phyloP scores from a whole-genome alignment of 176 grass and related monocot species.

The Chloris gayana region DNA sequence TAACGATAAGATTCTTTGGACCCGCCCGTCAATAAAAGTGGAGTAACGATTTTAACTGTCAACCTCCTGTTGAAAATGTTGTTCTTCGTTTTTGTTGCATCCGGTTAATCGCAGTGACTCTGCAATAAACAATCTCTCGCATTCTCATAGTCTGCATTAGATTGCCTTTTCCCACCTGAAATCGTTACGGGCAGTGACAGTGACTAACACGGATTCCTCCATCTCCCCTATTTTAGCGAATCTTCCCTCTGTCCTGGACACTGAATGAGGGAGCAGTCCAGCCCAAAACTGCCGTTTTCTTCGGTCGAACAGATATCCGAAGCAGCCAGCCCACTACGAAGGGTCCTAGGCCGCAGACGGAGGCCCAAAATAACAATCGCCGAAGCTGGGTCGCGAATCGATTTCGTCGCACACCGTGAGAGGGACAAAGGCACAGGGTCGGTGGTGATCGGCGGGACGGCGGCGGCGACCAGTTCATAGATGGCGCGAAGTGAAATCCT shows the following conservation, averaged over 20 bases:
- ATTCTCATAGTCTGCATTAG: not conserved
- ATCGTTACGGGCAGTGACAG: not conserved
- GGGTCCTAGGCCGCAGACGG: not conserved
- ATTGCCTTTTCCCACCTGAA: not conserved
- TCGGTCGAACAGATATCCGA: not conserved
- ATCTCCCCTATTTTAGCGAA: no score
- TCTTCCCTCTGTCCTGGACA: no score
- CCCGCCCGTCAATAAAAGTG: not conserved
- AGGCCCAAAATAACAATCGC: not conserved
- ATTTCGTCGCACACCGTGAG: not conserved
- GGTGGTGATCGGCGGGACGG: not conserved
- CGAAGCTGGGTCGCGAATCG: not conserved
- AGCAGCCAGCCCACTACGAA: not conserved
- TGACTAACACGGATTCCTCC: no score
- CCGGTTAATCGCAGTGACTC: not conserved
- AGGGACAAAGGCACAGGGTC: not conserved
- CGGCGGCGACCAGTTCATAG: no score
- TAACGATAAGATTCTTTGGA: slow-evolving; percentile 11
- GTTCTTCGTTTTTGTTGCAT: not conserved
- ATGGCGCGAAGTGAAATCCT: not conserved
- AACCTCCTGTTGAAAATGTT: not conserved
- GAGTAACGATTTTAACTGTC: slow-evolving; percentile 26
- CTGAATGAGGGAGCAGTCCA: not conserved
- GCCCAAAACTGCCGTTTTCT: not conserved
- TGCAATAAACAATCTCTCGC: not conserved